Base-by-base conservation (phyloP, 2,329 filamentous ascomycete genomes). In the Cladosporium sp. region DNA sequence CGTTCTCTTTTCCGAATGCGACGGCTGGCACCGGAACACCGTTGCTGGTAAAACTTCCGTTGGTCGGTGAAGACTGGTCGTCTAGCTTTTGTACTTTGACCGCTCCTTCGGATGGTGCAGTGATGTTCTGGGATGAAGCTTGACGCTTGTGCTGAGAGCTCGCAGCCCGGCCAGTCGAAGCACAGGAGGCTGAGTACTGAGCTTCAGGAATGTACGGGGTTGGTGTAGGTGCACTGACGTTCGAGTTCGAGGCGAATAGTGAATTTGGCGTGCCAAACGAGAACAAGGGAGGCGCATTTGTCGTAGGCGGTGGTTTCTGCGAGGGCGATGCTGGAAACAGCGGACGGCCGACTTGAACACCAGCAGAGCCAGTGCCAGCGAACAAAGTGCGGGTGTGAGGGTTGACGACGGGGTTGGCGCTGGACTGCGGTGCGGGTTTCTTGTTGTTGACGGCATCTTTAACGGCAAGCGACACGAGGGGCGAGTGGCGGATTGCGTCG, bases 391-490 rank as follows among this genome's bases (percentile, higher is more conserved):
- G 18, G 5, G 12, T 18, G 2, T 53, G 5, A 12, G 14, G 7
- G 23, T 8, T 53, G 10, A 3, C 16, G 5, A 7, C 28, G 14
- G 18, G 8, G 49, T 7, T 6, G 23, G 11, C 6, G 23, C 23
- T 29, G 23, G 49, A 26, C 12, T 59, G 21, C 52, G 23, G 21
- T 33, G 28, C n/a, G 23, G 29, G 50, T 4, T 58, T 23, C 55
- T 58, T 62, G 29, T 62, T 18, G 44, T 62, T 29, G 18, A 72
- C 65, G 26, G 49, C 40, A 46, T 68, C 33, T 61, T 72, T 68
- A 55, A 72, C 71, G 1, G 68, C 68, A 0, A 74, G 67, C 11
- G 72, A 71, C 57, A 73, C 67, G 18, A 75, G 61, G 4, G 73
- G 72, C 23, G 35, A 40, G 37, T 59, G 23, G 23, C 56, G 56